Evolutionary conservation across 1,284 basidiomycete genomes (phyloP), one percentile per base, ranked within the genome.

Genomic region (Moesziomyces globuligerus): DNA sequence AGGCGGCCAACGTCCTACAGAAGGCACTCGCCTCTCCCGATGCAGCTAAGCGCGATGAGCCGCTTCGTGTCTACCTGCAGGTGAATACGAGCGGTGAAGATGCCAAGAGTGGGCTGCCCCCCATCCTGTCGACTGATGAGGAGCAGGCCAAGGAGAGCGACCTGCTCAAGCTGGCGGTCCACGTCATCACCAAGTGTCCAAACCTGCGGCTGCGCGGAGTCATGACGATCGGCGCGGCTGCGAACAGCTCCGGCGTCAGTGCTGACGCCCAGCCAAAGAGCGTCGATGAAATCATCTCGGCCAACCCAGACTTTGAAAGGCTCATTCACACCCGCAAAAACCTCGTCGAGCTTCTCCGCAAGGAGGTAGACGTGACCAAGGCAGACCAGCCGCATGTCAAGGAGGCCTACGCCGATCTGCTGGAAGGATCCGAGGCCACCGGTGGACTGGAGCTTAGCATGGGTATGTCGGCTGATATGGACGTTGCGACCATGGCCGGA

Each of bases 401-500:
- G 34, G 56, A 68, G 20, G 62, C 64, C 8, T 76, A 78, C 26
- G 40, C 41, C 6, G 50, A 57, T 5, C 41, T 72, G 26, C 53
- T 79, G 15, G 68, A 67, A 10, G 68, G 65, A 7, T 69, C 54
- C 26, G 66, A 75, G 20, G 81, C 80, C 8, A 83, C 85, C 44
- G 87, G 89, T 5, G 85, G 84, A 50, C 82, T 98, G 61, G 81
- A 93, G 78, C 83, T 98, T 80, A 95, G 93, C 78, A 98, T 98
- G 94, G 95, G 95, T 20, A 98, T 98, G 95, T 95, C 93, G 53
- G 90, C 90, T 56, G 95, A 98, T 77, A 96, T 95, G 81, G 91
- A 90, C 78, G 88, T 90, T 39, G 95, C 95, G 1, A 84, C 96
- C 58, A 87, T 86, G 81, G 88, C 90, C 17, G 95, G 93, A 0